Evolutionary conservation across 139 green algal genomes (phyloP), one percentile per base, ranked within the genome.

Genomic region (Pseudopediastrum boryanum): DNA sequence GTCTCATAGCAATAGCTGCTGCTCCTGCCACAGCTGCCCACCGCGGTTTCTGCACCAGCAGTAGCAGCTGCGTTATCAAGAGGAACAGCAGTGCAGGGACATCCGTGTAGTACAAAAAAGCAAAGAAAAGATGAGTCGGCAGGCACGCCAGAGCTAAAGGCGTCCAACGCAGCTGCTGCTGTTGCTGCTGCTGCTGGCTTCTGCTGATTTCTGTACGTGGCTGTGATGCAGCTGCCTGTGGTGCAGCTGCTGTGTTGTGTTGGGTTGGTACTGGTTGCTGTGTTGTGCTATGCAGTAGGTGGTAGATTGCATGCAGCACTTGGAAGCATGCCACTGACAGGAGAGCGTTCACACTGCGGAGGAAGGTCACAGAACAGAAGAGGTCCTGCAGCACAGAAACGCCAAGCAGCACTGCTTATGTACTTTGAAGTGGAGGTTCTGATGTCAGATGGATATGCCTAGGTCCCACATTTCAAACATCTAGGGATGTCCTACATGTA

Each of bases 101-200:
- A 71, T 98, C 95, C 1, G 95, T 98, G 85, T 98, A 98, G 76
- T 90, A 98, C 1, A 98, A 75, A 64, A 94, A 96, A 10, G 73
- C 71, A 79, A 92, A 98, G 83, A 98, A 98, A 74, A 93, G 96
- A 79, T 98, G 93, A 16, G 94, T 77, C 0, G 94, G 94, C 50
- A 94, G 90, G 8, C 92, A 54, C 42, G 63, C 51, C 41, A 91
- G 59, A 1, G 43, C 42, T 21, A 83, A 39, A 8, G 82, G 61
- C n/a, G 16, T 19, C 48, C 48, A 16, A 27, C 54, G 64, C 64
- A 65, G 68, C 68, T 76, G 43, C 42, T 72, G 31, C 59, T 72
- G 59, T 35, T 72, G 58, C 59, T 10, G 16, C 19, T 68, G 19
- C 51, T 58, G 52, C 52, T 78, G 12, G 54, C 54, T 64, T 8